Evolutionary conservation across 83 land plant genomes (phyloP).

Genomic region (Diphasiastrum complanatum): DNA sequence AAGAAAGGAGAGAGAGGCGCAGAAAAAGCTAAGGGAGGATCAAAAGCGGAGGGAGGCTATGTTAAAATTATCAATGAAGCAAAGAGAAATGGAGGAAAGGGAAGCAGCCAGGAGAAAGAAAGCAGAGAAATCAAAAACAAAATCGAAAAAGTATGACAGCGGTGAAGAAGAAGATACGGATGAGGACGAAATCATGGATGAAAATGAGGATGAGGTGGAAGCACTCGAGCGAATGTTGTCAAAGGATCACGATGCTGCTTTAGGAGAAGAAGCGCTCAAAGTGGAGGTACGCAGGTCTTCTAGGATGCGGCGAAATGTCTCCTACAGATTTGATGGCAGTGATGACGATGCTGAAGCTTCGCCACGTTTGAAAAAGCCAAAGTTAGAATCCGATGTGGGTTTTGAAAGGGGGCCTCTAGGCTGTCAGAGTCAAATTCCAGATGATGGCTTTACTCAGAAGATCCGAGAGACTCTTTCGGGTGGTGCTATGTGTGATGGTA

Average conservation of each 20-base stretch:
- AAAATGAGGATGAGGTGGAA: no score
- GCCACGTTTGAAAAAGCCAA: background rate
- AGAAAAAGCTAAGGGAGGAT: conserved; percentile 46
- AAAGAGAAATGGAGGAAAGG: conserved; percentile 22
- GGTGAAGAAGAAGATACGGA: no score
- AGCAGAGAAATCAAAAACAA: background rate
- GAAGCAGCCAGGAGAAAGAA: background rate
- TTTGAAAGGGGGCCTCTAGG: background rate
- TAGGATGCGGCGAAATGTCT: background rate
- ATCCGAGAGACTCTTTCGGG: no score
- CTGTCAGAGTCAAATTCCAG: background rate
- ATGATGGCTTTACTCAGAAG: background rate
- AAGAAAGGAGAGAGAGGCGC: conserved; percentile 5
- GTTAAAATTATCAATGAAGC: conserved; percentile 37
- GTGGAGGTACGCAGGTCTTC: no score
- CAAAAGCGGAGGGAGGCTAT: conserved; percentile 51
- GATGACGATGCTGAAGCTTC: background rate
- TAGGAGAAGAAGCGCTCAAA: no score
- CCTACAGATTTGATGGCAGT: no score
- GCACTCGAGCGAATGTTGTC: no score
- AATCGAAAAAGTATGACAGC: conserved; percentile 6
- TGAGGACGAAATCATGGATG: no score
- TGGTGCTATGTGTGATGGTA: no score
- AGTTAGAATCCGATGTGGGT: background rate
- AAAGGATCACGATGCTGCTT: no score